phyloP scores from a whole-genome alignment of 805 yeast species.

The Yarrowia phangngaensis region DNA sequence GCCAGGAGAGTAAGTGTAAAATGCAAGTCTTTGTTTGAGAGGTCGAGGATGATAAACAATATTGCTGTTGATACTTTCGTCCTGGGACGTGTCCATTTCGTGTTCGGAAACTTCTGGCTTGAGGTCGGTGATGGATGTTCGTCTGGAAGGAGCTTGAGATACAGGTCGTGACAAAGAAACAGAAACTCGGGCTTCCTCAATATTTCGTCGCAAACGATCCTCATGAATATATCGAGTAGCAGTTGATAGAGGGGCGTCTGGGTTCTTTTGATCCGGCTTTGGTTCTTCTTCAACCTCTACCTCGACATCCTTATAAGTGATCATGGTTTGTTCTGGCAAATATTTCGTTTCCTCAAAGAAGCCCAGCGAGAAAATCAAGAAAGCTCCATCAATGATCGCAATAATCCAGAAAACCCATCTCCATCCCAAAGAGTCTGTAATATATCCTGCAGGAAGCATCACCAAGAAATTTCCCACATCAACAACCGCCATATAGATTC shows the following conservation, averaged over 20 bases:
- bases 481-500: constrained; percentile 33
- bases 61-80: too few relatives aligned
- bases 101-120: constrained; percentile 2
- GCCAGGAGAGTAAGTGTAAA: constrained; percentile 25
- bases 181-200: constrained; percentile 2
- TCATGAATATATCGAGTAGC: constrained; percentile 10
- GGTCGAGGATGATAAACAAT: constrained; percentile 15
- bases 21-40: constrained; percentile 20
- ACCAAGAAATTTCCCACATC: constrained; percentile 33
- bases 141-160: constrained; percentile 12
- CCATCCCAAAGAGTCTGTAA: constrained; percentile 34
- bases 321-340: constrained; percentile 14
- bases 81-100: background rate
- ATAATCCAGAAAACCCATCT: constrained; percentile 35
- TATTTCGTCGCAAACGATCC: constrained; percentile 1
- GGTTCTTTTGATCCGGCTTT: background rate
- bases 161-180: constrained; percentile 14
- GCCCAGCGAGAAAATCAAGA: constrained; percentile 28
- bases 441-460: constrained; percentile 33
- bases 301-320: constrained; percentile 16
- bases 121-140: constrained; percentile 11
- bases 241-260: constrained; percentile 19
- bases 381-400: constrained; percentile 31
- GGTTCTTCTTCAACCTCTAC: background rate
- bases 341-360: constrained; percentile 33